Base-by-base conservation (phyloP, 1,284 basidiomycete genomes). In the Inonotus hispidus region DNA sequence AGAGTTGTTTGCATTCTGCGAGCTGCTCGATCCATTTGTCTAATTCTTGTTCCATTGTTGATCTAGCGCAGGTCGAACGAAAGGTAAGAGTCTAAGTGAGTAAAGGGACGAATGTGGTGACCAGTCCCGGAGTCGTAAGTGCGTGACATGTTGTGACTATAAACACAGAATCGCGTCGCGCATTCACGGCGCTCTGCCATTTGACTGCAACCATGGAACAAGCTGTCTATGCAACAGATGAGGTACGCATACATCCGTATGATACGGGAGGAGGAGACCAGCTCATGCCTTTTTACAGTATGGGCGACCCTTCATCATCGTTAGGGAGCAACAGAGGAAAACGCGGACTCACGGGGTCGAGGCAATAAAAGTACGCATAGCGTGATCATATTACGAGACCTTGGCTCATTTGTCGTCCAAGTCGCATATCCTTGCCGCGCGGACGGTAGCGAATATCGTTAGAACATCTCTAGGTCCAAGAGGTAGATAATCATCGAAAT, bases 1-100 rank as follows among this genome's bases (percentile, higher is more conserved):
- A 83, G 65, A 99, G 86, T 70, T 98, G 97, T 76, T 99, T 98
- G 83, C 97, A 99, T 72, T 97, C 92, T 77, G 90, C 90, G 67
- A 99, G 87, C 75, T 98, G 95, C 66, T 93, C 87, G 74, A 99
- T 96, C 97, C 97, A 98, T 65, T 80, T 83, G 78, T 96, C 93
- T 74, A 93, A 83, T 84, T 93, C 90, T 74, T 81, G 80, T 78
- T 90, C 88, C 87, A 88, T 88, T 56, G 72, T 69, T 50, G 46
- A 45, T 60, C 58, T 63, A 56, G 39, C 13, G 14, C n/a, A 10
- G 10, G 46, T 37, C 19, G 35, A 32, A 35, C n/a, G 19, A 38
- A 45, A 37, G 29, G 27, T 25, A 16, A n/a, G 32, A 37, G 45
- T 58, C 47, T 25, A 39, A 47, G 53, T 53, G 54, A 27, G 32